A percentile compares a stretch with the other conserved stretches of the same genome.
Evolutionary conservation across 768 basidiomycete species (phyloP).

Genomic region (Tylopilus sp.): DNA sequence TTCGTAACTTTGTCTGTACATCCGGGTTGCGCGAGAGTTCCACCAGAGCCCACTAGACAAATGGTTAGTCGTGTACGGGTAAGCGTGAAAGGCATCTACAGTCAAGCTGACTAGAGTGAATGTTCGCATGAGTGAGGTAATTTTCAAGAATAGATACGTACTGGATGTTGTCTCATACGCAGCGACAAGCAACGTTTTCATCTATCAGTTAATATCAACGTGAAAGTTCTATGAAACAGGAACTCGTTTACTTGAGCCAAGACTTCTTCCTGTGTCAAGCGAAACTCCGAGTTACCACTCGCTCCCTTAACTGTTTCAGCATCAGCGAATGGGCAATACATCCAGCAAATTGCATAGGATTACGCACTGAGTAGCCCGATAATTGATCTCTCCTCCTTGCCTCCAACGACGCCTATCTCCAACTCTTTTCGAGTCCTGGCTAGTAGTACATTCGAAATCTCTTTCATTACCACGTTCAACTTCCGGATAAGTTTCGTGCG

Average conservation of each 20-base stretch:
- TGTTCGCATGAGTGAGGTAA: neutral
- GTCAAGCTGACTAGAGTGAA: conserved; percentile 15
- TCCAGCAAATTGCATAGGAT: too few relatives aligned
- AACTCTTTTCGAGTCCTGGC: conserved; percentile 34
- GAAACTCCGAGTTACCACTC: conserved; percentile 19
- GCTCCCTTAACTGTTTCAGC: conserved; percentile 36
- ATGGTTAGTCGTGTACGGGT: neutral
- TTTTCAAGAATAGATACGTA: neutral
- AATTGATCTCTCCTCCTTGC: conserved; percentile 24
- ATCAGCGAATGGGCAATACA: too few relatives aligned
- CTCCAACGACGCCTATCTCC: conserved; percentile 19
- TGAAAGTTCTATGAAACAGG: neutral
- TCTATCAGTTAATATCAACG: conserved; percentile 4
- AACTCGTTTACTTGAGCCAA: conserved; percentile 17
- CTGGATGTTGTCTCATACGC: conserved; percentile 22
- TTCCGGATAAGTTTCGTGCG: conserved; percentile 30
- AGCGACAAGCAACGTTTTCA: conserved; percentile 17
- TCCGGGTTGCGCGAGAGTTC: conserved; percentile 39
- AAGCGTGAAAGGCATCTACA: neutral
- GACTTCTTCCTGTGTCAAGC: conserved; percentile 27
- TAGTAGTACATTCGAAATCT: conserved; percentile 40
- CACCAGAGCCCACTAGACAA: conserved; percentile 50
- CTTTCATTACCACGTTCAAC: conserved; percentile 33
- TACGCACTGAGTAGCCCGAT: conserved; percentile 24
- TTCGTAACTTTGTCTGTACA: conserved; percentile 38